phyloP scores from a whole-genome alignment of 441 rosid genomes.

The Rhodomyrtus psidioides region DNA sequence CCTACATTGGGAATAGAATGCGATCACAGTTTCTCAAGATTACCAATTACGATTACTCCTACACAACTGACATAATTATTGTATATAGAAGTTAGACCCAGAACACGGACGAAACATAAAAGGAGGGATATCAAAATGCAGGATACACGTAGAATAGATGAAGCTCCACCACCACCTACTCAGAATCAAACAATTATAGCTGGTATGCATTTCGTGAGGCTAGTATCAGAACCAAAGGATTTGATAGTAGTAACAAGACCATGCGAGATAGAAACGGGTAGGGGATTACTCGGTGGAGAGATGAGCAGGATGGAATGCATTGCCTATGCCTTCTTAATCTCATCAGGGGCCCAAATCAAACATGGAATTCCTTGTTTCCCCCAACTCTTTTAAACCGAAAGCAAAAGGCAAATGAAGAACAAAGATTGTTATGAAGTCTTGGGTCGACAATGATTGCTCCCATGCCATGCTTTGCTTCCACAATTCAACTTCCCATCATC shows the following conservation, averaged over 20 bases:
- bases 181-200: neutral
- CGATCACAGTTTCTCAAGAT: neutral
- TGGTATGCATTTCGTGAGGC: neutral
- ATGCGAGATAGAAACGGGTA: neutral
- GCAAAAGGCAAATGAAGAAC: slow-evolving; percentile 15
- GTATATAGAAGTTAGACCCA: neutral
- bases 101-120: neutral
- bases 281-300: slow-evolving; percentile 39
- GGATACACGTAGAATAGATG: neutral
- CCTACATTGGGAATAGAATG: neutral
- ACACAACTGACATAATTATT: neutral
- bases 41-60: neutral
- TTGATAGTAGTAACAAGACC: neutral
- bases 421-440: slow-evolving; percentile 14
- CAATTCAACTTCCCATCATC: slow-evolving; percentile 44
- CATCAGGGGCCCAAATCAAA: slow-evolving; percentile 36
- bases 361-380: slow-evolving; percentile 1
- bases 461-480: slow-evolving; percentile 26
- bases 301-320: slow-evolving; percentile 54
- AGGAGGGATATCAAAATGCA: neutral
- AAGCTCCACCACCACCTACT: neutral
- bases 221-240: neutral
- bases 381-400: slow-evolving; percentile 22
- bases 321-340: slow-evolving; percentile 41
- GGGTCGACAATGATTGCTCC: slow-evolving; percentile 29